Percentiles rank a stretch among this genome's conserved stretches.
These are phyloP conservation scores for Mediolabrus comicus DNA, from an alignment of 108 stramenopile species.

Conservation along the genomic window DNA sequence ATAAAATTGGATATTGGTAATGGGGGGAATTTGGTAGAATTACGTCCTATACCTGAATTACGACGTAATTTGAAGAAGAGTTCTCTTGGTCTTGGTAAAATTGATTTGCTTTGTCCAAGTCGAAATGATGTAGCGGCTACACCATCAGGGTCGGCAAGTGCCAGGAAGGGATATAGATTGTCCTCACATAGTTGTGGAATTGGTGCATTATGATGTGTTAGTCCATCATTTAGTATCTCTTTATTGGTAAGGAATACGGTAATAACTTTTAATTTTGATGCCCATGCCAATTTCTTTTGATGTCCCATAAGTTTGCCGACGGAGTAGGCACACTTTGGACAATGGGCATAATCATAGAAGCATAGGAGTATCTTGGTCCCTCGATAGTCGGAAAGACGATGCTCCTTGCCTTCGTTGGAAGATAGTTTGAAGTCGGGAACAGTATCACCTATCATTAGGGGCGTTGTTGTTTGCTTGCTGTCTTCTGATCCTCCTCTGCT, in stretches of 20 bases:
- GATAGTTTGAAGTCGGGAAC: slow-evolving; percentile 22
- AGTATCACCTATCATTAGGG: slow-evolving; percentile 9
- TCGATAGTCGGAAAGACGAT: slow-evolving; percentile 18
- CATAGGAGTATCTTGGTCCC: slow-evolving; percentile 26
- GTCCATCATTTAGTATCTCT: slow-evolving; percentile 7
- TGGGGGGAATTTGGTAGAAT: not conserved
- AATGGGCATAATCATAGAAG: slow-evolving; percentile 18
- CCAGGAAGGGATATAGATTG: slow-evolving; percentile 12
- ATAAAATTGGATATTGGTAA: not conserved
- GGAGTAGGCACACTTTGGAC: slow-evolving; percentile 8
- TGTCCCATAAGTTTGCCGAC: slow-evolving; percentile 15
- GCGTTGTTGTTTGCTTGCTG: no score
- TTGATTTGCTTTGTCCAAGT: not conserved
- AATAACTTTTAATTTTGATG: slow-evolving; percentile 9
- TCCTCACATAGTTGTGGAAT: not conserved
- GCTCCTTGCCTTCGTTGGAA: not conserved
- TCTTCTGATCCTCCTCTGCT: no score
- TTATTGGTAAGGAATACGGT: slow-evolving; percentile 12
- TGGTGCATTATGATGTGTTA: slow-evolving; percentile 8
- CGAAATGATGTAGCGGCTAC: slow-evolving; percentile 3
- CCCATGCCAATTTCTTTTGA: slow-evolving; percentile 32
- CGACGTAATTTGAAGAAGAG: not conserved
- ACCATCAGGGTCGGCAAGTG: slow-evolving; percentile 25
- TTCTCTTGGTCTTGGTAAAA: not conserved
- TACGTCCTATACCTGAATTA: not conserved